These are phyloP conservation scores for Leptosphaerulina australis DNA, from an alignment of 2,329 filamentous ascomycete species.

Conservation along the genomic window DNA sequence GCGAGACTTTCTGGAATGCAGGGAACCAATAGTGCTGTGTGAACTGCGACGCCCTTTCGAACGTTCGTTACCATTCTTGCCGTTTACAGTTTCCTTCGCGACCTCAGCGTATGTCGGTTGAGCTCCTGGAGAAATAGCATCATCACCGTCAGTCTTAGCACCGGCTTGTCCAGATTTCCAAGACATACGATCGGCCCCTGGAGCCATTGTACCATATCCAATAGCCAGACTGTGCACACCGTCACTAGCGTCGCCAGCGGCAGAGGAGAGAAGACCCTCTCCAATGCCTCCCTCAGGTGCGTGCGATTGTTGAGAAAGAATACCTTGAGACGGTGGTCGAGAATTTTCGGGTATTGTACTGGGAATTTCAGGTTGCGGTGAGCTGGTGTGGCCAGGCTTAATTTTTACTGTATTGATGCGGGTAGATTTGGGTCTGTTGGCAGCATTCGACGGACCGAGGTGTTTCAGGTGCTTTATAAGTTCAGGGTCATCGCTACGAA, in stretches of 20 bases:
- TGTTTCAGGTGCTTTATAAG: slow-evolving; percentile 66
- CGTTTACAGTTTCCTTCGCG: slow-evolving; percentile 22
- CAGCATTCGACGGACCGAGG: slow-evolving; percentile 68
- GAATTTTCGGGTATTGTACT: slow-evolving; percentile 52
- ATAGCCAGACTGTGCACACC: slow-evolving; percentile 65
- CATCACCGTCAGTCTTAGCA: slow-evolving; percentile 23
- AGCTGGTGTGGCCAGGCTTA: slow-evolving; percentile 64
- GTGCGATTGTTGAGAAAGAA: slow-evolving; percentile 32
- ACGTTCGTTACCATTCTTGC: slow-evolving; percentile 22
- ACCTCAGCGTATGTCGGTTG: slow-evolving; percentile 16
- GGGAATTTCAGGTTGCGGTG: slow-evolving; percentile 64
- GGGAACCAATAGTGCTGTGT: slow-evolving; percentile 43
- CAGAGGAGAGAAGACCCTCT: slow-evolving; percentile 59
- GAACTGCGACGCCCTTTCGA: slow-evolving; percentile 30
- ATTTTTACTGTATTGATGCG: slow-evolving; percentile 69
- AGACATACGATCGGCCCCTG: slow-evolving; percentile 36
- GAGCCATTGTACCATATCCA: slow-evolving; percentile 53
- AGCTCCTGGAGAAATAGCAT: slow-evolving; percentile 30
- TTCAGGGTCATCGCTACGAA: slow-evolving; percentile 60
- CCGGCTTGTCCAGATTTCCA: slow-evolving; percentile 35
- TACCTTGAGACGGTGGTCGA: slow-evolving; percentile 29
- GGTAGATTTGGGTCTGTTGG: slow-evolving; percentile 64
- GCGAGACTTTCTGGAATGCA: slow-evolving; percentile 35
- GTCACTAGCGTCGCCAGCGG: slow-evolving; percentile 66
- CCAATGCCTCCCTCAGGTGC: slow-evolving; percentile 60